Base-by-base conservation (phyloP, 768 basidiomycete species). In the Mycena olivaceomarginata region DNA sequence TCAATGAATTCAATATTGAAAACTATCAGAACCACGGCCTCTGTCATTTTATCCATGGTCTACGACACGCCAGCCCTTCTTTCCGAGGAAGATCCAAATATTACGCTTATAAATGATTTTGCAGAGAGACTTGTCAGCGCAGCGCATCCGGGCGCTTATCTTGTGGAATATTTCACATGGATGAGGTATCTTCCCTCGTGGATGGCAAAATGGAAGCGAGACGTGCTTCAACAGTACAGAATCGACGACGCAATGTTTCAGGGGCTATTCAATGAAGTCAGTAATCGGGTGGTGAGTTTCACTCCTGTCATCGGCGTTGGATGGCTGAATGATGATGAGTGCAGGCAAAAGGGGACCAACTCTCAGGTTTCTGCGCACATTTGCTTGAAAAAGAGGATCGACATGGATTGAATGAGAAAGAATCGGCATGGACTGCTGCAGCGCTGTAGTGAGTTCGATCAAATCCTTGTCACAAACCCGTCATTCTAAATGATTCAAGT, bases 111-210 rank as follows among this genome's bases (percentile, higher is more conserved):
- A 20, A 77, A 75, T 40, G 63, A 74, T 16, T 83, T 85, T 46
- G 77, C 80, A 8, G 76, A 79, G 12, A 81, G 87, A 1, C 70
- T 84, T 13, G 81, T 83, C 25, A 74, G 75, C 9, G 86, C 87
- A 5, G 82, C 82, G 2, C 78, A 80, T 63, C 87, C 87, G 13
- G 87, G 87, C 13, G 79, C 82, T 13, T 82, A 81, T 69, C 25
- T 85, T 22, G 86, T 87, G 41, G 86, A 87, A 68, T 81, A 82
- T 67, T 84, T 87, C 59, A 82, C 85, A 3, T 85, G 81, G 80
- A 83, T 87, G 82, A 70, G 78, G 60, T 77, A 83, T 57, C 62
- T 87, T 13, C 86, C 86, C 2, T 18, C 69, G 4, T 83, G 78
- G 79, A 70, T 86, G 78, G 40, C 72, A 2, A 37, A 37, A 15